Conservation (phyloP, 2,329 filamentous ascomycete species). For the Monosporascus sp. region DNA sequence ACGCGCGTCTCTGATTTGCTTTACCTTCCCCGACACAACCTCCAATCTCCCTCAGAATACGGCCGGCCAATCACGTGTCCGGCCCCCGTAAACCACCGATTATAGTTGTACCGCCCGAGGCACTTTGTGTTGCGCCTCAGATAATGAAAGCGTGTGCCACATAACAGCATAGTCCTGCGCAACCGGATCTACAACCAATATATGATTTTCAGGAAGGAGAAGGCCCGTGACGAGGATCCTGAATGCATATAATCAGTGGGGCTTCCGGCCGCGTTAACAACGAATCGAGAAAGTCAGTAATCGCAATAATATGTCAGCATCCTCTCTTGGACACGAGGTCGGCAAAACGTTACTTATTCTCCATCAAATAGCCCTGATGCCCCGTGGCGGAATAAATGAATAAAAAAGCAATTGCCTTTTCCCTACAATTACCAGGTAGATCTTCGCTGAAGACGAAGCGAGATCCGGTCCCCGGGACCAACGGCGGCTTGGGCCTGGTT, state of each 20-base stretch:
- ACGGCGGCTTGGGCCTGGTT: too few species aligned
- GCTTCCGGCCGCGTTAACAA: not conserved
- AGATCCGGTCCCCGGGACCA: too few species aligned
- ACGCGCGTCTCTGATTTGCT: not conserved
- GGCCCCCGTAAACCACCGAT: not conserved
- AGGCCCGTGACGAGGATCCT: not conserved
- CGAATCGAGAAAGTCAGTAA: not conserved
- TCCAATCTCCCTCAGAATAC: not conserved
- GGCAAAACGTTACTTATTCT: too few species aligned
- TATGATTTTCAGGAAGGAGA: not conserved
- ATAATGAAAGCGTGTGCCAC: not conserved
- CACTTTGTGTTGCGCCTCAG: not conserved
- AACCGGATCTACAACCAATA: not conserved
- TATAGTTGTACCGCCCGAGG: not conserved
- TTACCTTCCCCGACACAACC: not conserved
- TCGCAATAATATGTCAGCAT: too few species aligned
- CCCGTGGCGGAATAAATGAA: too few species aligned
- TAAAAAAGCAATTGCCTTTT: too few species aligned
- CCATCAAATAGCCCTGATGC: too few species aligned
- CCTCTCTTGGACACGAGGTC: too few species aligned
- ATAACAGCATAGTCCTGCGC: not conserved
- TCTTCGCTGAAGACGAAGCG: too few species aligned
- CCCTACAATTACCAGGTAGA: too few species aligned
- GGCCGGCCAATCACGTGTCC: not conserved
- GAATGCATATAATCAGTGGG: not conserved